Base-by-base conservation (phyloP, 2,329 filamentous ascomycete species). In the Calonectria pseudoturangicola region DNA sequence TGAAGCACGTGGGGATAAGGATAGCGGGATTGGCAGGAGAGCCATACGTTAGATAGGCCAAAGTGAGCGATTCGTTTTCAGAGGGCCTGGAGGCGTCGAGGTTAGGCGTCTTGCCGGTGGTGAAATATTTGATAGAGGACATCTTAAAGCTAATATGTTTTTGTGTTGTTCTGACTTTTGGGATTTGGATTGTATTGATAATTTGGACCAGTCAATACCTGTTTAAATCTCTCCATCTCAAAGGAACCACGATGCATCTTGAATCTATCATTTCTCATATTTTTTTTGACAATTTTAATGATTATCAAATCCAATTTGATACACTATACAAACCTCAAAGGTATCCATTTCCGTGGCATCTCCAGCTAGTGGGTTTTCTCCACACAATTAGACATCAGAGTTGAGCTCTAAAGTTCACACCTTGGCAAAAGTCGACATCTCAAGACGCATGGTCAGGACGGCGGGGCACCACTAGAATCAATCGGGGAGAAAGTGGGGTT, bases 1-100 rank as follows among this genome's bases (percentile, higher is more conserved):
- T 64, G 16, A 69, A 69, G 21, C 67, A 69, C 2, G 67, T 64
- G 6, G 67, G 58, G 8, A 69, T 69, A 18, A 69, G n/a, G 16
- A 69, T 48, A 25, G 58, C 67, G 16, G 67, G 67, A 18, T 54
- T 21, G n/a, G 27, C 13, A 9, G 47, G 48, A 9, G 58, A 45
- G 36, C 67, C 67, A n/a, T 54, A 43, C 6, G 67, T 69, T 30
- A 16, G 58, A 28, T 69, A 69, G 45, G 67, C 67, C 8, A 69
- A 28, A 10, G 67, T 69, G 25, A 69, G 67, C 1, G 27, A 27
- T 36, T 51, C 58, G 16, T 69, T 69, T 27, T 63, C 48, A 4
- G 56, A 64, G 3, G 67, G 67, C 12, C 5, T 10, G 3, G 4
- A 8, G 2, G 58, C 56, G n/a, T 64, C 9, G 13, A 69, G 56